Evolutionary conservation across 2,329 filamentous ascomycete genomes (phyloP).

Genomic region (Diaporthe citrichinensis): DNA sequence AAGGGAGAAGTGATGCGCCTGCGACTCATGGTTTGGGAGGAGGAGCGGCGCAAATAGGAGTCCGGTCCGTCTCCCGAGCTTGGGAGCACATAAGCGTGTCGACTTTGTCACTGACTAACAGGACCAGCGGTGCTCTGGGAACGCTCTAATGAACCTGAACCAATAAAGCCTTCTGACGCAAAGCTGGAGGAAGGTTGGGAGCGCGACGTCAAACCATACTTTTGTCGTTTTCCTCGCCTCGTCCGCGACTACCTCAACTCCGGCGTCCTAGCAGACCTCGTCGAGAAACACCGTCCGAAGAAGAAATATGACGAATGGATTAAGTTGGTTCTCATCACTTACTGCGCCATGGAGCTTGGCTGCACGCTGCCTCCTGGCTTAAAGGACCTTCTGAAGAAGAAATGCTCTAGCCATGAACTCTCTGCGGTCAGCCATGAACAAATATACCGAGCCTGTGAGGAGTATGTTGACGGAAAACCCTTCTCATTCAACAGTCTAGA

Average conservation of each 20-base stretch:
- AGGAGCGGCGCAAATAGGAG: neutral
- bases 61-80: neutral
- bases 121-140: neutral
- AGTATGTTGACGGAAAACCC: constrained; percentile 5
- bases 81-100: neutral
- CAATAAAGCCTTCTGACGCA: neutral
- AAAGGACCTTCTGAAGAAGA: neutral
- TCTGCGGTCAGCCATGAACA: neutral
- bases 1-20: neutral
- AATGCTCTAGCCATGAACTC: neutral
- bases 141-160: neutral
- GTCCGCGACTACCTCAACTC: neutral
- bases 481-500: neutral
- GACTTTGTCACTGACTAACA: neutral
- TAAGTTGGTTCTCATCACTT: neutral
- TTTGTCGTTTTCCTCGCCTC: neutral
- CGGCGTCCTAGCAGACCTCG: neutral
- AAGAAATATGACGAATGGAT: neutral
- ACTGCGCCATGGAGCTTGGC: constrained; percentile 11
- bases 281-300: neutral
- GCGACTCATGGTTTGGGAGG: neutral
- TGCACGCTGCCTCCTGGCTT: neutral
- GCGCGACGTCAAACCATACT: rapidly evolving
- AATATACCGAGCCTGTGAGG: neutral
- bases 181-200: neutral